Percentiles rank a stretch among this genome's conserved stretches.
These are phyloP conservation scores for Fagus crenata DNA, from an alignment of 306 rosid species.

Conservation along the genomic window DNA sequence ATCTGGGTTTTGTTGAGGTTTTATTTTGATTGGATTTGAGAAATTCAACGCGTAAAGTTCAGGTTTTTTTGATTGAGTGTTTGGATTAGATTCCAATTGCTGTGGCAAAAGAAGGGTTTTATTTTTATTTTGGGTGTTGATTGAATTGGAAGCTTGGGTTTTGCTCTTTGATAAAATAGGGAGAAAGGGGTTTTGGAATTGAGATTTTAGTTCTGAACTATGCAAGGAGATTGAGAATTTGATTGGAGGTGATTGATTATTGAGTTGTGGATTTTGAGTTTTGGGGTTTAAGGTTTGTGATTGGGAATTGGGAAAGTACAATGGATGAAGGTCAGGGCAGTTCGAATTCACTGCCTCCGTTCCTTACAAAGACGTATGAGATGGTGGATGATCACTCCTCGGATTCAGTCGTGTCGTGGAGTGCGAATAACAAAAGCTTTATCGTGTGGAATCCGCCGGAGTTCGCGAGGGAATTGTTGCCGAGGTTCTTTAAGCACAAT, in stretches of 20 bases:
- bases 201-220: not conserved
- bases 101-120: not conserved
- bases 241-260: not conserved
- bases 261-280: constrained; percentile 28
- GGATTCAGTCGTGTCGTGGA: constrained; percentile 74
- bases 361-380: constrained; percentile 71
- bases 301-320: constrained; percentile 27
- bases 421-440: constrained; percentile 59
- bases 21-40: not conserved
- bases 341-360: constrained; percentile 70
- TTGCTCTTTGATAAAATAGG: no score
- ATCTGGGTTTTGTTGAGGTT: not conserved
- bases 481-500: constrained; percentile 77
- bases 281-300: constrained; percentile 33
- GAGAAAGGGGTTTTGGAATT: not conserved
- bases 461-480: constrained; percentile 61
- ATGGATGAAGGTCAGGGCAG: constrained; percentile 79
- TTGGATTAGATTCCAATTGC: not conserved
- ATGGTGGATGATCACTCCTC: constrained; percentile 81
- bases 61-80: not conserved
- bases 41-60: no score
- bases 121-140: not conserved
- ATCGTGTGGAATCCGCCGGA: constrained; percentile 72
- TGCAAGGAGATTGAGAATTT: constrained; percentile 20
- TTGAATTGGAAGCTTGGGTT: not conserved